Evolutionary conservation across 2,329 filamentous ascomycete genomes (phyloP).

Genomic region (Aspergillus sp.): DNA sequence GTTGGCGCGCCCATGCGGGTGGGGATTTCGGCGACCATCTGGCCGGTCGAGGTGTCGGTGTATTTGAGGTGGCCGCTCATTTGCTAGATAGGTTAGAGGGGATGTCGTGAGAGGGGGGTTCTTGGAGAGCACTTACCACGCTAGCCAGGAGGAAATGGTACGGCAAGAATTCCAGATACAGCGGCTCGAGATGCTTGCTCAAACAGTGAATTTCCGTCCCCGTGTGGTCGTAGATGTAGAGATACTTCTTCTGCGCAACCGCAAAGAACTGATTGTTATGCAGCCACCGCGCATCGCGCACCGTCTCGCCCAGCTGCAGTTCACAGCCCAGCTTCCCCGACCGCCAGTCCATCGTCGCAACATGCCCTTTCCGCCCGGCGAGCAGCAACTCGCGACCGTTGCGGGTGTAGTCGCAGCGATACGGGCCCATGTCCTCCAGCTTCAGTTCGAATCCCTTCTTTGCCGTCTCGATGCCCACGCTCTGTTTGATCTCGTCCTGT

Average conservation of each 20-base stretch:
- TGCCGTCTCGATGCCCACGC: slow-evolving; percentile 77
- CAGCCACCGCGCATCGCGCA: slow-evolving; percentile 86
- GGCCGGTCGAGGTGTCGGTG: slow-evolving; percentile 90
- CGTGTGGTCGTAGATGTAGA: slow-evolving; percentile 91
- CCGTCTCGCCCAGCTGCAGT: slow-evolving; percentile 83
- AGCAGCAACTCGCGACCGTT: slow-evolving; percentile 85
- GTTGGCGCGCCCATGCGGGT: slow-evolving; percentile 83
- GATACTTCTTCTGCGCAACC: slow-evolving; percentile 92
- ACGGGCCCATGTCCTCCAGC: slow-evolving; percentile 79
- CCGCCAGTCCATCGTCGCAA: slow-evolving; percentile 96
- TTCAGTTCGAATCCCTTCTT: slow-evolving; percentile 92
- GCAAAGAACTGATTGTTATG: slow-evolving; percentile 94
- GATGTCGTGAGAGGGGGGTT: no score
- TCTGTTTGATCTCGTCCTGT: slow-evolving; percentile 77
- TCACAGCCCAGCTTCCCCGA: slow-evolving; percentile 89
- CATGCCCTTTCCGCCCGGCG: slow-evolving; percentile 86
- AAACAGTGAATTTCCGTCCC: slow-evolving; percentile 92
- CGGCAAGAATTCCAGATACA: slow-evolving; percentile 91
- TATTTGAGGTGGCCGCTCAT: slow-evolving; percentile 83
- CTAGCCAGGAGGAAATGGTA: slow-evolving; percentile 94
- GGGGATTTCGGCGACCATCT: slow-evolving; percentile 79
- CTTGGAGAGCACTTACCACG: slow-evolving; percentile 57
- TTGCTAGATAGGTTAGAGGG: slow-evolving; percentile 51
- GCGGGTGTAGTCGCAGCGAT: slow-evolving; percentile 82
- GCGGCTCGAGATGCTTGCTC: slow-evolving; percentile 85